phyloP scores from a whole-genome alignment of 2,329 filamentous ascomycete species.

The Neofusicoccum kwambonambiense region DNA sequence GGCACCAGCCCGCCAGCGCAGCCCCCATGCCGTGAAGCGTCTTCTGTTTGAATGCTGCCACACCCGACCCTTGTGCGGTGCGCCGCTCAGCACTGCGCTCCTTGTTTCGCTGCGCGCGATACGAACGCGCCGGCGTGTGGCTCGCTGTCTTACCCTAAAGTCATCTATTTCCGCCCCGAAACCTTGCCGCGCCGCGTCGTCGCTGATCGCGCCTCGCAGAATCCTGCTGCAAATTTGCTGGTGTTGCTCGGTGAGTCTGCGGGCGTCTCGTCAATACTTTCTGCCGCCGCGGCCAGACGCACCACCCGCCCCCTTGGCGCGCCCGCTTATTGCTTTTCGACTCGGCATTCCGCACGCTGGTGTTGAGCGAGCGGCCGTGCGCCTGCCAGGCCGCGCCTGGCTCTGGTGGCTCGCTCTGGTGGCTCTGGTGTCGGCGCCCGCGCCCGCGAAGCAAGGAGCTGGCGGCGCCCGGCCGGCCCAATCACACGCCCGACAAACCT shows the following conservation, averaged over 20 bases:
- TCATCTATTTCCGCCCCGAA: slow-evolving; percentile 16
- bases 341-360: slow-evolving; percentile 15
- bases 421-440: too few species aligned
- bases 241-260: slow-evolving; percentile 12
- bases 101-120: slow-evolving; percentile 16
- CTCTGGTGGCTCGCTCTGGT: too few species aligned
- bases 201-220: slow-evolving; percentile 16
- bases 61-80: slow-evolving; percentile 14
- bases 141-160: slow-evolving; percentile 17
- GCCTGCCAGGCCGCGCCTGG: not conserved
- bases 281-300: slow-evolving; percentile 6
- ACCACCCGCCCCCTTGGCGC: slow-evolving; percentile 14
- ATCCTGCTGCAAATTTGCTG: slow-evolving; percentile 18
- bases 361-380: slow-evolving; percentile 12
- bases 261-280: slow-evolving; percentile 12
- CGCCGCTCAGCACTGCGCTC: slow-evolving; percentile 10
- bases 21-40: slow-evolving; percentile 10
- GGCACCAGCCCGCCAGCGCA: not conserved
- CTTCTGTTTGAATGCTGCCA: slow-evolving; percentile 12
- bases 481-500: slow-evolving; percentile 4
- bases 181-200: slow-evolving; percentile 15
- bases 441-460: slow-evolving; percentile 5
- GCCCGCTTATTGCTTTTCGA: slow-evolving; percentile 10
- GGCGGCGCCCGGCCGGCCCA: not conserved
- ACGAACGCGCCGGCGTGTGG: slow-evolving; percentile 17